These are phyloP conservation scores for Strobilomyces echinocephalus DNA, from an alignment of 768 basidiomycete genomes.

Conservation along the genomic window DNA sequence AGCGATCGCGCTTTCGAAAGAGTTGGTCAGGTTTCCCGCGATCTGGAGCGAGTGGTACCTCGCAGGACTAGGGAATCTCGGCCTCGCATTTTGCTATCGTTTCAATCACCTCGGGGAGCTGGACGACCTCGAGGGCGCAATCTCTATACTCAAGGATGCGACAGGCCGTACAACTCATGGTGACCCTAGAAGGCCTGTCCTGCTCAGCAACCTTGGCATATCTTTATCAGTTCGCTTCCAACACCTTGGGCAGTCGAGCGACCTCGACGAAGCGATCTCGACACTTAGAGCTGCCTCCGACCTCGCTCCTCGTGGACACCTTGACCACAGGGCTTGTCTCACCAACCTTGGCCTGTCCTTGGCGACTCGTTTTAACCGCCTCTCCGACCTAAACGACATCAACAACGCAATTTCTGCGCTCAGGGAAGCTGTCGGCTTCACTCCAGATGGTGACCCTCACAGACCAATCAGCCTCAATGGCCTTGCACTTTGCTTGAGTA, in stretches of 20 bases:
- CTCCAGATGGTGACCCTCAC: not conserved
- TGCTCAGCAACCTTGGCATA: not conserved
- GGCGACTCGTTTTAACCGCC: not conserved
- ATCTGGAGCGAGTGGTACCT: not conserved
- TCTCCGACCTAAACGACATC: not conserved
- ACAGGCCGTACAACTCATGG: not conserved
- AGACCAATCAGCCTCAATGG: not conserved
- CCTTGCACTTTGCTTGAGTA: not conserved
- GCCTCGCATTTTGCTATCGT: not conserved
- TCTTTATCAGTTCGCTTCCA: not conserved
- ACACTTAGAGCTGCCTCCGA: not conserved
- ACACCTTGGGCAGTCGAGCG: not conserved
- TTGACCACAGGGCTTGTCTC: not conserved
- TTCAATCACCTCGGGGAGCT: not conserved
- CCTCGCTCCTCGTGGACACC: not conserved
- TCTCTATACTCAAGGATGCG: not conserved
- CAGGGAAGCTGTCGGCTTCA: not conserved
- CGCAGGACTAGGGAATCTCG: not conserved
- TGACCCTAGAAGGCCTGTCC: not conserved
- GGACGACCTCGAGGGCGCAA: not conserved
- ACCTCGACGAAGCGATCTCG: not conserved
- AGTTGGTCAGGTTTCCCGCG: not conserved
- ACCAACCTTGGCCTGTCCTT: not conserved
- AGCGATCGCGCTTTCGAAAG: not conserved
- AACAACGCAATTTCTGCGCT: not conserved